These are phyloP conservation scores for Zygosaccharomyces rouxii DNA, from an alignment of 805 yeast genomes.

Conservation along the genomic window DNA sequence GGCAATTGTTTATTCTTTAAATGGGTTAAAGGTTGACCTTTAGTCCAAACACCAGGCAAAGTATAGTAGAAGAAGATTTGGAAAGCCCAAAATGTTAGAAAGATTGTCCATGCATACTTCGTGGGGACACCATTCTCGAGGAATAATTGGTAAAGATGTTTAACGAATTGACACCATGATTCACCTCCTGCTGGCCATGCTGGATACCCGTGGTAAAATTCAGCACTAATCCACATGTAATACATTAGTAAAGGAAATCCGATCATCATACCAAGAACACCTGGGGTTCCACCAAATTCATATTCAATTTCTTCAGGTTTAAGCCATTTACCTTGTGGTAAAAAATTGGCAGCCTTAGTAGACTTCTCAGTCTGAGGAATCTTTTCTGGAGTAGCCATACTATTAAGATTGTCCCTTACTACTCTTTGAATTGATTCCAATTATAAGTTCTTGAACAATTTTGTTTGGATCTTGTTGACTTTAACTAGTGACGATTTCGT, in stretches of 20 bases:
- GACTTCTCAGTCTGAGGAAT: slow-evolving; percentile 1
- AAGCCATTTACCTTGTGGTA: slow-evolving; percentile 39
- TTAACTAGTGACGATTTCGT: too few relatives aligned
- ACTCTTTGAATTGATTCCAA: too few relatives aligned
- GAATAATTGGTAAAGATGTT: slow-evolving; percentile 43
- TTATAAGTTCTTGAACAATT: too few relatives aligned
- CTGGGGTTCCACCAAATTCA: slow-evolving; percentile 92
- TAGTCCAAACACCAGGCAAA: slow-evolving; percentile 90
- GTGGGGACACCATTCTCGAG: slow-evolving; percentile 56
- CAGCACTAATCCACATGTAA: slow-evolving; percentile 92
- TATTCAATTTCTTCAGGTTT: slow-evolving; percentile 57
- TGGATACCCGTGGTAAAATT: slow-evolving; percentile 67
- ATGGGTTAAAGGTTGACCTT: slow-evolving; percentile 89
- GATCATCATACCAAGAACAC: slow-evolving; percentile 85
- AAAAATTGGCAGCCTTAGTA: slow-evolving; percentile 17
- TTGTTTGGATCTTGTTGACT: too few relatives aligned
- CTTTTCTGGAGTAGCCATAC: not conserved
- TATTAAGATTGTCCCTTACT: not conserved
- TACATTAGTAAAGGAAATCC: slow-evolving; percentile 94
- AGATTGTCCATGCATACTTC: slow-evolving; percentile 59
- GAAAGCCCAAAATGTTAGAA: slow-evolving; percentile 59
- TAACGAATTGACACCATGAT: slow-evolving; percentile 47
- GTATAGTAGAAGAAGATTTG: slow-evolving; percentile 76
- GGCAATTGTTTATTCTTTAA: slow-evolving; percentile 76
- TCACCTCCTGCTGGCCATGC: slow-evolving; percentile 67